These are phyloP conservation scores for Polyporus tsugae DNA, from an alignment of 1,284 basidiomycete species.

Conservation along the genomic window DNA sequence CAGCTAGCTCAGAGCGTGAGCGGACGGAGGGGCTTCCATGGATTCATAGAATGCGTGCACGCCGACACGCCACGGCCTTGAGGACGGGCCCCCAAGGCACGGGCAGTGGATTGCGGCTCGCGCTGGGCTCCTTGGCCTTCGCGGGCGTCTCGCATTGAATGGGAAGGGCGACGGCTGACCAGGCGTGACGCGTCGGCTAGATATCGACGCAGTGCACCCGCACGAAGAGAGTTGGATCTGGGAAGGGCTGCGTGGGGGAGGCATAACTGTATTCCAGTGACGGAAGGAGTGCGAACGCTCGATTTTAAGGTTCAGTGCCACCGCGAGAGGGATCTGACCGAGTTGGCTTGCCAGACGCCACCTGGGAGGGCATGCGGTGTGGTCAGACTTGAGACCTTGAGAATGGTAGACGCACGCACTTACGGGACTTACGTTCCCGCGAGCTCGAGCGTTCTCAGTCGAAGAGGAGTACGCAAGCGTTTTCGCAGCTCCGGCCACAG, in stretches of 20 bases:
- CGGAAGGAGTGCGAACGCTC: neutral
- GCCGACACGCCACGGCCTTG: conserved; percentile 26
- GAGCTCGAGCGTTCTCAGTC: conserved; percentile 4
- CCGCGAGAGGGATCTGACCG: neutral
- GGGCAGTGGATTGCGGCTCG: conserved; percentile 9
- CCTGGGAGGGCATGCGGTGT: neutral
- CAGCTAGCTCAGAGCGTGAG: conserved; percentile 13
- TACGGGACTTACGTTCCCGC: conserved; percentile 6
- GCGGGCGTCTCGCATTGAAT: conserved; percentile 22
- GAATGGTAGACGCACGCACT: neutral
- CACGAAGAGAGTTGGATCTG: conserved; percentile 4
- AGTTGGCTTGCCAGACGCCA: neutral
- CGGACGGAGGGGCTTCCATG: conserved; percentile 11
- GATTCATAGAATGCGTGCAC: conserved; percentile 29
- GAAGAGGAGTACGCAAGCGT: conserved; percentile 14
- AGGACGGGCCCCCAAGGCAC: conserved; percentile 26
- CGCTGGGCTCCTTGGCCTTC: conserved; percentile 12
- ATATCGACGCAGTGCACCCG: conserved; percentile 23
- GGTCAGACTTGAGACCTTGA: neutral
- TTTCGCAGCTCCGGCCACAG: conserved; percentile 17
- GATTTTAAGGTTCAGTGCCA: neutral
- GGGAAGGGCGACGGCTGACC: neutral
- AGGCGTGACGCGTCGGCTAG: conserved; percentile 4
- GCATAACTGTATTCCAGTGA: neutral
- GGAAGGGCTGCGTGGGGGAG: neutral